These are phyloP conservation scores for Metschnikowia corniflorae DNA, from an alignment of 805 yeast species.

Conservation along the genomic window DNA sequence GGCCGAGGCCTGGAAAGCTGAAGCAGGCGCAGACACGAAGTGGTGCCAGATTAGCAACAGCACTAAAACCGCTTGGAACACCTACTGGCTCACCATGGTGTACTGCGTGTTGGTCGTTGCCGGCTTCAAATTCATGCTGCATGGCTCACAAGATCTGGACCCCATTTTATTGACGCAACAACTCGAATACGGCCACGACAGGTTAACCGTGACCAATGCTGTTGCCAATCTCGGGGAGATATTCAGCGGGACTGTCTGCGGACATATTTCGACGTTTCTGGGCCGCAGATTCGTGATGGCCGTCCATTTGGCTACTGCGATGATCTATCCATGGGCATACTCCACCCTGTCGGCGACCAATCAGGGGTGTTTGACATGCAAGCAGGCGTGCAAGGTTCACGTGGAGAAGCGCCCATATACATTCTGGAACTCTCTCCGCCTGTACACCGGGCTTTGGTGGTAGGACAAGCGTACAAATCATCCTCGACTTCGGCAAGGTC, in stretches of 20 bases:
- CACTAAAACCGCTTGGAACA: slow-evolving; percentile 28
- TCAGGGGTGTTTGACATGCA: too few species aligned
- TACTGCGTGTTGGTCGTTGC: slow-evolving; percentile 51
- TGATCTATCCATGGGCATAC: too few species aligned
- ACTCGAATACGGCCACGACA: slow-evolving; percentile 29
- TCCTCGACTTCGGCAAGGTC: slow-evolving; percentile 68
- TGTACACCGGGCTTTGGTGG: slow-evolving; percentile 22
- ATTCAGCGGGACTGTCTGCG: slow-evolving; percentile 44
- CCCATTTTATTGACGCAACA: slow-evolving; percentile 36
- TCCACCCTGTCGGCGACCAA: too few species aligned
- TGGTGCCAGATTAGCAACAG: slow-evolving; percentile 12
- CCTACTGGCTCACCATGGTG: slow-evolving; percentile 58
- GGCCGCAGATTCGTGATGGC: slow-evolving; percentile 35
- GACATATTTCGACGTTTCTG: slow-evolving; percentile 35
- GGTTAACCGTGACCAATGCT: slow-evolving; percentile 37
- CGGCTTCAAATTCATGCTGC: slow-evolving; percentile 40
- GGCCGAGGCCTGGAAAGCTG: slow-evolving; percentile 7
- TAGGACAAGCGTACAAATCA: slow-evolving; percentile 55
- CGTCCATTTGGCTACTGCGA: slow-evolving; percentile 29
- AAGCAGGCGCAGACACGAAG: slow-evolving; percentile 7
- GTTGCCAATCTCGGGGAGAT: slow-evolving; percentile 42
- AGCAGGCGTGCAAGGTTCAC: too few species aligned
- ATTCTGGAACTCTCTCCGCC: too few species aligned
- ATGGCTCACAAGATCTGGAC: slow-evolving; percentile 41
- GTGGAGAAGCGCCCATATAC: slow-evolving; percentile 35